phyloP scores from a whole-genome alignment of 2,329 filamentous ascomycete species.

The Corynespora cassiicola region DNA sequence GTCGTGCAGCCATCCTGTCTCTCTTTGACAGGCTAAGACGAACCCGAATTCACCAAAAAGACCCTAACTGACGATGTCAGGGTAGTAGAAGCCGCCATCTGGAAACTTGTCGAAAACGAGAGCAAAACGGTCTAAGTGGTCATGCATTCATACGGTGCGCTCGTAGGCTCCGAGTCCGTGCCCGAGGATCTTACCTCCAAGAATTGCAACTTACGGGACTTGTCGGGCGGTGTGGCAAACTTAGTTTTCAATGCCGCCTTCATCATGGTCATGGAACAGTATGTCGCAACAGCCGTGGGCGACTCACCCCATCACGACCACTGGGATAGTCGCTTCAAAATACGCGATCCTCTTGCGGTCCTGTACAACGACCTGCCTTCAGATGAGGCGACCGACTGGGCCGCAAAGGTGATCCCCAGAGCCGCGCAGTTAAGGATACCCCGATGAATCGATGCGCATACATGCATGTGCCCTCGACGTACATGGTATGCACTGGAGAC shows the following conservation, averaged over 20 bases:
- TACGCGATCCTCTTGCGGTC: conserved; percentile 2
- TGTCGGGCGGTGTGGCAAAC: conserved; percentile 12
- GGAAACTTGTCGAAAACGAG: conserved; percentile 16
- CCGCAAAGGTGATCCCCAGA: conserved; percentile 13
- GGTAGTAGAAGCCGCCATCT: conserved; percentile 13
- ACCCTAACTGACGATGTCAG: conserved; percentile 15
- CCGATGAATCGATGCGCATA: conserved; percentile 43
- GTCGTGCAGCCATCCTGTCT: conserved; percentile 22
- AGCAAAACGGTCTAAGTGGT: conserved; percentile 31
- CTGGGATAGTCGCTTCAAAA: conserved; percentile 7
- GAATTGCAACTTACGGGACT: conserved; percentile 4
- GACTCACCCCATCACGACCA: conserved; percentile 10
- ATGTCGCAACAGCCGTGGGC: conserved; percentile 8
- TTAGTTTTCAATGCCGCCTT: conserved; percentile 15
- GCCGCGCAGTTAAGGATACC: conserved; percentile 9
- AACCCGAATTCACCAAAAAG: conserved; percentile 23
- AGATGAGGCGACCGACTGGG: conserved; percentile 13
- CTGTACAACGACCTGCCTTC: conserved; percentile 13
- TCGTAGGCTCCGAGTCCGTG: conserved; percentile 29
- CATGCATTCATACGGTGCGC: conserved; percentile 38
- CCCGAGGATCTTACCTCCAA: conserved; percentile 19
- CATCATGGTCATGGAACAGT: conserved; percentile 10
- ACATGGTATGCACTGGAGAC: conserved; percentile 50
- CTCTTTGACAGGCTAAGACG: conserved; percentile 14
- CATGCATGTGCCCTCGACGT: conserved; percentile 48